Evolutionary conservation across 2,329 filamentous ascomycete genomes (phyloP).

Genomic region (Ascochyta rabiei): DNA sequence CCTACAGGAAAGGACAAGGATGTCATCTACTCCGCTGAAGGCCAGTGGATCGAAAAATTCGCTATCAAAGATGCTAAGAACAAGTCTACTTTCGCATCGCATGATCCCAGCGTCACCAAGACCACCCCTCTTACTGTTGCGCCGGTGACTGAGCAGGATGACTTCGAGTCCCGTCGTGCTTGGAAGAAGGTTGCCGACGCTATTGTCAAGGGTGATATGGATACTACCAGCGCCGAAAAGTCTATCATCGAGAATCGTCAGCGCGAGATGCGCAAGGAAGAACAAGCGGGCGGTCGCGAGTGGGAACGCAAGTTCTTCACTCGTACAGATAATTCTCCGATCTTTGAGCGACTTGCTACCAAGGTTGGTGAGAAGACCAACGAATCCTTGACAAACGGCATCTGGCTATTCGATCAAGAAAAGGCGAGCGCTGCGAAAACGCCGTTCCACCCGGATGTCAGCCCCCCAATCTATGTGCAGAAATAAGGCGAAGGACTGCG

Average conservation of each 20-base stretch:
- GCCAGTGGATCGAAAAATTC: slow-evolving; percentile 89
- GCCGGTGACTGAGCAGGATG: slow-evolving; percentile 78
- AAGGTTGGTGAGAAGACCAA: slow-evolving; percentile 59
- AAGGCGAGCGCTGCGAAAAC: slow-evolving; percentile 49
- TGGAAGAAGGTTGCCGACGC: slow-evolving; percentile 86
- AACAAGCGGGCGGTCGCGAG: slow-evolving; percentile 72
- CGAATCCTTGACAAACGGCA: slow-evolving; percentile 69
- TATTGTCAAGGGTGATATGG: slow-evolving; percentile 83
- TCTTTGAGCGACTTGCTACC: slow-evolving; percentile 56
- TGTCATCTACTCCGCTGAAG: slow-evolving; percentile 78
- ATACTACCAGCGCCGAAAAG: slow-evolving; percentile 78
- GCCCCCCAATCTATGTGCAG: slow-evolving; percentile 35
- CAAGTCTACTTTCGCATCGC: slow-evolving; percentile 51
- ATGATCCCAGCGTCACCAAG: slow-evolving; percentile 54
- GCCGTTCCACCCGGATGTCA: slow-evolving; percentile 38
- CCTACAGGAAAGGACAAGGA: slow-evolving; percentile 73
- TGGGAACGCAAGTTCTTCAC: slow-evolving; percentile 90
- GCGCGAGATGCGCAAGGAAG: slow-evolving; percentile 74
- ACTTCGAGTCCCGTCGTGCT: slow-evolving; percentile 84
- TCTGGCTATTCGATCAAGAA: slow-evolving; percentile 70
- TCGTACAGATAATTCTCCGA: slow-evolving; percentile 46
- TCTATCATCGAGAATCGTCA: slow-evolving; percentile 88
- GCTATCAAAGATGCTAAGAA: slow-evolving; percentile 72
- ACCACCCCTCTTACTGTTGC: slow-evolving; percentile 73
- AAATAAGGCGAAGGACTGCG: background rate